A percentile compares a stretch with the other conserved stretches of the same genome.
These are phyloP conservation scores for Pythium sp. DNA, from an alignment of 352 stramenopile genomes.

Conservation along the genomic window DNA sequence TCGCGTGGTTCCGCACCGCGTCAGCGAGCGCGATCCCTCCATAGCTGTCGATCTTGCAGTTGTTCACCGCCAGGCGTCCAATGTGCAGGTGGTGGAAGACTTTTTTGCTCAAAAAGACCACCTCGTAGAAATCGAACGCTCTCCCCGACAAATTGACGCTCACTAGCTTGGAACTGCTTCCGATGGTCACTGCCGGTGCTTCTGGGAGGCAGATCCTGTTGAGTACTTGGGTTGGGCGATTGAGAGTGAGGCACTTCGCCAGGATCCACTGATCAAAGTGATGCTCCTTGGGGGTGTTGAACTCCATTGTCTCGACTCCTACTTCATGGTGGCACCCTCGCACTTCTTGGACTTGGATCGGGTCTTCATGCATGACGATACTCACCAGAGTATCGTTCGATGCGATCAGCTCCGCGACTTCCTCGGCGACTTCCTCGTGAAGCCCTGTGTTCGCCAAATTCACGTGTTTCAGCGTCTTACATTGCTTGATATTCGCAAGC, in stretches of 20 bases:
- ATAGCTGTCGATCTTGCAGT: slow-evolving; percentile 48
- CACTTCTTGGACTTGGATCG: slow-evolving; percentile 46
- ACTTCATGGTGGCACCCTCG: slow-evolving; percentile 34
- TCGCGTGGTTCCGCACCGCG: slow-evolving; percentile 59
- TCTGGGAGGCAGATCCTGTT: slow-evolving; percentile 49
- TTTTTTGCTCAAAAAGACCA: slow-evolving; percentile 63
- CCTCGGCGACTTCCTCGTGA: slow-evolving; percentile 55
- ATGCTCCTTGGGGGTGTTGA: slow-evolving; percentile 29
- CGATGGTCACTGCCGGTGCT: not conserved
- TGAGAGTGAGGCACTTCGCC: slow-evolving; percentile 60
- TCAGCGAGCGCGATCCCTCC: slow-evolving; percentile 58
- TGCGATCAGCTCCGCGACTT: slow-evolving; percentile 49
- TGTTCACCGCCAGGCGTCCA: slow-evolving; percentile 52
- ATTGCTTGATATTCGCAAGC: slow-evolving; percentile 48
- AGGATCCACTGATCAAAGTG: slow-evolving; percentile 70
- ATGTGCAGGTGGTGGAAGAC: slow-evolving; percentile 72
- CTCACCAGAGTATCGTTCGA: slow-evolving; percentile 58
- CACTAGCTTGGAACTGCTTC: slow-evolving; percentile 27
- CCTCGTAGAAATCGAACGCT: slow-evolving; percentile 53
- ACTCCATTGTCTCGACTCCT: slow-evolving; percentile 27
- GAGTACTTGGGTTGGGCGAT: slow-evolving; percentile 55
- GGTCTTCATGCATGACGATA: slow-evolving; percentile 51
- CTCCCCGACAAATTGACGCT: slow-evolving; percentile 49
- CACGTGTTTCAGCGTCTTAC: slow-evolving; percentile 48
- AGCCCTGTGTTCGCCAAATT: slow-evolving; percentile 58